A percentile compares a stretch with the other conserved stretches of the same genome.
Evolutionary conservation across 768 basidiomycete genomes (phyloP).

Genomic region (Cubamyces sp.): DNA sequence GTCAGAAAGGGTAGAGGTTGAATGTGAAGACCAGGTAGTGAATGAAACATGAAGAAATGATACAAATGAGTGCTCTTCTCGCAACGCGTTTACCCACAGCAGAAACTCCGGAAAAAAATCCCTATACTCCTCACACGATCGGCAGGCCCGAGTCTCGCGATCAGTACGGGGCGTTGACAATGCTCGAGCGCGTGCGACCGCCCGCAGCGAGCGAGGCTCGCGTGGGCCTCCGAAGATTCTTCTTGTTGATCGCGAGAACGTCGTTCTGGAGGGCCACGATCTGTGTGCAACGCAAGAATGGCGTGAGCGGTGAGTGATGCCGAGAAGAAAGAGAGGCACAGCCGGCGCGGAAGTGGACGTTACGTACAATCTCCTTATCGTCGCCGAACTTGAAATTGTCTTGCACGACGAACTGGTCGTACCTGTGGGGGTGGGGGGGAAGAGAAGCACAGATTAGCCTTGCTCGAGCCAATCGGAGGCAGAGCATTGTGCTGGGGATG

Average conservation of each 20-base stretch:
- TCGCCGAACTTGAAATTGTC: conserved; percentile 98
- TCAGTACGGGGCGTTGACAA: conserved; percentile 55
- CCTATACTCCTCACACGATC: conserved; percentile 1
- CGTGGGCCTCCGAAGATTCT: conserved; percentile 82
- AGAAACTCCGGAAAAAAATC: neutral
- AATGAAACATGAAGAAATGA: conserved; percentile 7
- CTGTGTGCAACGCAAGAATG: conserved; percentile 42
- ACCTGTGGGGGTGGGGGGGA: conserved; percentile 42
- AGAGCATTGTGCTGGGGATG: neutral
- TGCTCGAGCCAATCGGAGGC: neutral
- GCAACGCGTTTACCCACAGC: conserved; percentile 5
- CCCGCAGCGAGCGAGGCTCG: conserved; percentile 66
- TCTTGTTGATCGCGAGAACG: conserved; percentile 94
- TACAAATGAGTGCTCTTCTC: conserved; percentile 19
- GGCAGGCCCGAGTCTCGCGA: neutral
- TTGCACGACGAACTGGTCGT: conserved; percentile 92
- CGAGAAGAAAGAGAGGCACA: neutral
- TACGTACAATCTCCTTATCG: conserved; percentile 90
- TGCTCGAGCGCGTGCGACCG: conserved; percentile 57
- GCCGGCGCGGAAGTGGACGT: neutral
- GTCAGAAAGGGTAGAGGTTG: neutral
- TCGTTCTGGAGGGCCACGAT: conserved; percentile 96
- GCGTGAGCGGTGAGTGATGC: conserved; percentile 13
- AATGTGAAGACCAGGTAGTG: neutral
- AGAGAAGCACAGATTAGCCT: conserved; percentile 12